Evolutionary conservation across 106 monocot genomes (phyloP).

Genomic region (Cymbidium sinense): DNA sequence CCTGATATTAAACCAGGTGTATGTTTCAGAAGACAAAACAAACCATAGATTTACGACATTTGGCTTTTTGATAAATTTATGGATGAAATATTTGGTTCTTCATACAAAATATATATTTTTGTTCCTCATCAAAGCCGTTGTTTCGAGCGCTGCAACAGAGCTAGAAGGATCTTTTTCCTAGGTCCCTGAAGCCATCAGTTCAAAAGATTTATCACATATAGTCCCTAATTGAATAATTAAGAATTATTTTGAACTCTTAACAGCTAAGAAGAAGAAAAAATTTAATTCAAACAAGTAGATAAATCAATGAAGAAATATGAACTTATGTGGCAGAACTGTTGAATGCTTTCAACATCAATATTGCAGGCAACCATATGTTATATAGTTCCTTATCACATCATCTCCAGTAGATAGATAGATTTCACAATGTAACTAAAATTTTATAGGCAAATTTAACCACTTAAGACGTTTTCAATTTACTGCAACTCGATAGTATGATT

Average conservation of each 20-base stretch:
- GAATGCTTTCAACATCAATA: too few species aligned
- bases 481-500: too few species aligned
- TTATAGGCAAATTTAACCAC: too few species aligned
- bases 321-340: too few species aligned
- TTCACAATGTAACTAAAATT: too few species aligned
- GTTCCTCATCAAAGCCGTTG: slow-evolving; percentile 14
- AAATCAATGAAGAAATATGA: neutral
- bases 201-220: neutral
- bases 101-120: neutral
- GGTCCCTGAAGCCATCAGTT: slow-evolving; percentile 56
- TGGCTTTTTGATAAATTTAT: neutral
- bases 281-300: neutral
- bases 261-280: neutral
- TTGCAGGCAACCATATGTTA: too few species aligned
- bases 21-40: neutral
- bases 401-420: too few species aligned
- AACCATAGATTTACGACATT: neutral
- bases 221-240: neutral
- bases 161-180: slow-evolving; percentile 96
- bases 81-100: neutral
- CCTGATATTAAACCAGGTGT: neutral
- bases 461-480: too few species aligned
- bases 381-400: too few species aligned
- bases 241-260: neutral
- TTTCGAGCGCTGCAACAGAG: slow-evolving; percentile 37